phyloP scores from a whole-genome alignment of 257 asterid genomes.

The Solanum tarapatanum region DNA sequence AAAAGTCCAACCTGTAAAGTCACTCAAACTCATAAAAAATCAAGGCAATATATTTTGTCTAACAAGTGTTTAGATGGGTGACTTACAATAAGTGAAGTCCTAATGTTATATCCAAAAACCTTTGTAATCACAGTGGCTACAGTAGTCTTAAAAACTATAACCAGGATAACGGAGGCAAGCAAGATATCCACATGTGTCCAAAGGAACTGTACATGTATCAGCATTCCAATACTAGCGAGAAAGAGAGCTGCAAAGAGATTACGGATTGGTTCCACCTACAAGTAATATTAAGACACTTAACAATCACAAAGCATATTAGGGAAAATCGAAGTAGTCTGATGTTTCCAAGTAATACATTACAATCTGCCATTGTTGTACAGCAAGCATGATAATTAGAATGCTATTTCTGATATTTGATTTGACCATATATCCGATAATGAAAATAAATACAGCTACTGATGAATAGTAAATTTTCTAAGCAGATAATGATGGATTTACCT shows the following conservation, averaged over 20 bases:
- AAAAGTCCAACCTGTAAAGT: slow-evolving; percentile 62
- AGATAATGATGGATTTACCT: not conserved
- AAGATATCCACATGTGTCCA: slow-evolving; percentile 95
- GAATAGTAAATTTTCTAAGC: not conserved
- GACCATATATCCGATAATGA: not conserved
- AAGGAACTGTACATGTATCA: slow-evolving; percentile 85
- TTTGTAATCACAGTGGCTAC: slow-evolving; percentile 58
- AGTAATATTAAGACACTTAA: not conserved
- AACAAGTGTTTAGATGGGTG: not conserved
- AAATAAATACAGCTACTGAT: not conserved
- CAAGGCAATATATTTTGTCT: not conserved
- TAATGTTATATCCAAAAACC: slow-evolving; percentile 66
- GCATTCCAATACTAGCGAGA: slow-evolving; percentile 96
- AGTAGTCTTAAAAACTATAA: slow-evolving; percentile 70
- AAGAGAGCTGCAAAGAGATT: slow-evolving; percentile 94
- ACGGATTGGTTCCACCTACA: slow-evolving; percentile 96
- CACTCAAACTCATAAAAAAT: slow-evolving; percentile 1
- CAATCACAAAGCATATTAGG: not conserved
- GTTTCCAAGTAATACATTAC: not conserved
- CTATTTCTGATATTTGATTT: not conserved
- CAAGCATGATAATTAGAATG: not conserved
- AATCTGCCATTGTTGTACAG: not conserved
- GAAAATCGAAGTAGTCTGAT: not conserved
- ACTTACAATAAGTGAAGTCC: slow-evolving; percentile 70
- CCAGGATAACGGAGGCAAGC: slow-evolving; percentile 87